Conservation (phyloP, 2,329 filamentous ascomycete genomes). For the Lachnellula arida region DNA sequence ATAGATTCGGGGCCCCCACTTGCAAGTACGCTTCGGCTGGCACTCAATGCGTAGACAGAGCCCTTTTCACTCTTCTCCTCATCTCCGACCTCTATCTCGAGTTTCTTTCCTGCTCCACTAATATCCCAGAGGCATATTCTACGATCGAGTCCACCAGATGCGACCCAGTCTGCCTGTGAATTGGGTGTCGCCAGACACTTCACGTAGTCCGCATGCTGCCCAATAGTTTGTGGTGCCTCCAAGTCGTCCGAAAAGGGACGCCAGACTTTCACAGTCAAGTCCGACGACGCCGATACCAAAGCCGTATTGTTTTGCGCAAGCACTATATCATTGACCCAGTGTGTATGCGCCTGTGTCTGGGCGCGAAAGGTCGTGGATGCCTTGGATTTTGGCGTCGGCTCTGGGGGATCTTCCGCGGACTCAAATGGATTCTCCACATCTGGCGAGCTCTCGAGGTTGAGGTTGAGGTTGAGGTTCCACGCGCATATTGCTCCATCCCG, state of each 20-base stretch:
- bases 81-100: constrained; percentile 80
- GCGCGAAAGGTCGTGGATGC: constrained; percentile 52
- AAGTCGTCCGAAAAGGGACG: constrained; percentile 63
- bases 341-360: constrained; percentile 67
- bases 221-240: constrained; percentile 72
- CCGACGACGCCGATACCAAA: constrained; percentile 67
- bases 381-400: constrained; percentile 36
- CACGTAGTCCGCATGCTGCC: constrained; percentile 92
- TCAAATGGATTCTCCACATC: constrained; percentile 28
- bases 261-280: constrained; percentile 72
- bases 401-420: constrained; percentile 28
- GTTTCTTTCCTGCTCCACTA: constrained; percentile 75
- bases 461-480: constrained; percentile 78
- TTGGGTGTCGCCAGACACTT: constrained; percentile 84
- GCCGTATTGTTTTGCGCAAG: constrained; percentile 61
- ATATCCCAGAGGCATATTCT: constrained; percentile 94
- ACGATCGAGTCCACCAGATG: constrained; percentile 87
- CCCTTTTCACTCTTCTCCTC: constrained; percentile 86
- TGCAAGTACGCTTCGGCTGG: constrained; percentile 74
- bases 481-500: constrained; percentile 94
- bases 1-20: constrained; percentile 93
- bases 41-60: constrained; percentile 86
- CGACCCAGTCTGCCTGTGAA: constrained; percentile 74
- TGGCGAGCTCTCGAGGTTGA: constrained; percentile 37
- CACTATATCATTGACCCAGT: constrained; percentile 73